These are phyloP conservation scores for Vanrija sp. DNA, from an alignment of 1,284 basidiomycete species.

Conservation along the genomic window DNA sequence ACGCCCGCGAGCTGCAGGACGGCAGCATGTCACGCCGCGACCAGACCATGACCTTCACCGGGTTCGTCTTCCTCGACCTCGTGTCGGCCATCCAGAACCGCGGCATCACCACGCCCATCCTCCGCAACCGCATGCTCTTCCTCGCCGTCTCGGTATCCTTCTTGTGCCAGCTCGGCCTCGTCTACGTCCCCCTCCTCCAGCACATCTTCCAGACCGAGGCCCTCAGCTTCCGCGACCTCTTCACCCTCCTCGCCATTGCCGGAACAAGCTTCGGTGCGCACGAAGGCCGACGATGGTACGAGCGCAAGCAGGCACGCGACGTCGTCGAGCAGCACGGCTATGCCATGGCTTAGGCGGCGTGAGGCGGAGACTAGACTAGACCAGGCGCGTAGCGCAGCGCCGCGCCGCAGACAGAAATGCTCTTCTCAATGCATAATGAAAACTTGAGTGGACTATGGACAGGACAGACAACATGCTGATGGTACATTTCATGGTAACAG, in stretches of 20 bases:
- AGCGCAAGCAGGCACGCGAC: constrained; percentile 52
- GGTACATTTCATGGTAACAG: too few species aligned
- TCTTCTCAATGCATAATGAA: too few species aligned
- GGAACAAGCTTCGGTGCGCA: constrained; percentile 68
- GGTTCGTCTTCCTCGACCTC: constrained; percentile 94
- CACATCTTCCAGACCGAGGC: constrained; percentile 89
- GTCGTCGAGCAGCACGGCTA: too few species aligned
- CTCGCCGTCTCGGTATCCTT: constrained; percentile 80
- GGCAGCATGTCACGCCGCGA: constrained; percentile 76
- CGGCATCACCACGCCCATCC: constrained; percentile 71
- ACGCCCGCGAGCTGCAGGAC: constrained; percentile 75
- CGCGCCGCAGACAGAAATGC: too few species aligned
- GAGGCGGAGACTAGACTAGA: too few species aligned
- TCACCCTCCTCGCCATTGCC: constrained; percentile 67
- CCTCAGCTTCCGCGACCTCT: constrained; percentile 65
- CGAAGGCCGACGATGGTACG: constrained; percentile 74
- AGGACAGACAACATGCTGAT: too few species aligned
- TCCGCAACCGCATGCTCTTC: constrained; percentile 83
- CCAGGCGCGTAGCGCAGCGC: too few species aligned
- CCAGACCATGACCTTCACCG: constrained; percentile 94
- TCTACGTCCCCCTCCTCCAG: constrained; percentile 90
- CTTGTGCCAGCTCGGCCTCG: constrained; percentile 72
- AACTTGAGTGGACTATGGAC: too few species aligned
- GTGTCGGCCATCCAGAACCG: constrained; percentile 92
- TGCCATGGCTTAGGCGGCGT: too few species aligned